phyloP scores from a whole-genome alignment of 2,329 filamentous ascomycete species.

The Aurifilum marmelostoma region DNA sequence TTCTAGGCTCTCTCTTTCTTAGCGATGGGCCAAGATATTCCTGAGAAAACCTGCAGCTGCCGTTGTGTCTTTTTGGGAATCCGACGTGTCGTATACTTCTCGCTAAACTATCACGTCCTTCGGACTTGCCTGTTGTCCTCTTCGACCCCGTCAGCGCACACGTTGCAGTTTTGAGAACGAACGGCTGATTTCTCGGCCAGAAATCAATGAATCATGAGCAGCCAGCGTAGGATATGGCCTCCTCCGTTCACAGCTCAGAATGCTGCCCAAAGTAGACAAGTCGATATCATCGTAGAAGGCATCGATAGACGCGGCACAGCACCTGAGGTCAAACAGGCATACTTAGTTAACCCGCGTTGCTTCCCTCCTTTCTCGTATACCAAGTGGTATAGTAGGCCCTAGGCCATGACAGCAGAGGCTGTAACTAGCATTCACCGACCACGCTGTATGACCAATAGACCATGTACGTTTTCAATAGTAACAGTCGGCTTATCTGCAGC shows the following conservation, averaged over 20 bases:
- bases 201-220: not conserved
- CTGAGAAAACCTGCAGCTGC: not conserved
- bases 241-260: not conserved
- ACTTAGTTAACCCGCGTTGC: not conserved
- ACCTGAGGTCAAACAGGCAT: not conserved
- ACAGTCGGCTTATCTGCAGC: not conserved
- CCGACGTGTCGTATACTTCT: not conserved
- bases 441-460: not conserved
- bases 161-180: too few species aligned
- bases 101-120: not conserved
- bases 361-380: not conserved
- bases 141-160: not conserved
- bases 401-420: not conserved
- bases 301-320: not conserved
- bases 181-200: not conserved
- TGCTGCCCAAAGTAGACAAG: not conserved
- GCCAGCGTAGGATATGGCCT: not conserved
- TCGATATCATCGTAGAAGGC: not conserved
- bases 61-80: not conserved
- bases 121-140: not conserved
- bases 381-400: not conserved
- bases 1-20: not conserved
- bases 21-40: not conserved
- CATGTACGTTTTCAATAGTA: not conserved
- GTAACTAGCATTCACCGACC: conserved; percentile 1